Base-by-base conservation (phyloP, 176 grass and related monocot genomes). In the Coix lacrymajobi region DNA sequence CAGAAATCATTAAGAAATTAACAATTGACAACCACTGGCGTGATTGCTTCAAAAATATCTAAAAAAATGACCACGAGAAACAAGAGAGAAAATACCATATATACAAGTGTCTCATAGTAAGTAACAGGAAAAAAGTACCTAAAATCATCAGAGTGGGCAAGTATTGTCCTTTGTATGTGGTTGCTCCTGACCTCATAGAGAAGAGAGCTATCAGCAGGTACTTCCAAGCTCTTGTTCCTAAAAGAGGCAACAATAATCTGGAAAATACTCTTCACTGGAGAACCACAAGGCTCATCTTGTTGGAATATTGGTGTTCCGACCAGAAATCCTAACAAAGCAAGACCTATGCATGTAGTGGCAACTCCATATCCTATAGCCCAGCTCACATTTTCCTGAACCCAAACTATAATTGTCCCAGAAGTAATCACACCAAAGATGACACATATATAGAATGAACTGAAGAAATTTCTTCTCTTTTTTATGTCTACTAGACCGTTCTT, bases 331-430 rank as follows among this genome's bases (percentile, higher is more conserved):
- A 81, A 39, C 20, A 90, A 84, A 54, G 91, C 85, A 11, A 79
- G 44, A 71, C 69, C 64, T 64, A 89, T 79, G 48, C 78, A 88
- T 72, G 81, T 40, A 11, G 89, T 81, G 12, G 89, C 73, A 61
- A 91, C 75, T 48, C 86, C 86, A 79, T 81, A 94, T 79, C 92
- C 92, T 68, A 94, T 70, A 46, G 85, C 49, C 89, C 86, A 94
- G 52, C 71, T 88, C 45, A 91, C 78, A 75, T 91, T 94, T 86
- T 91, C 80, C 75, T 91, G 85, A 73, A 92, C 78, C 89, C 89
- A 91, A 1, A 90, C 85, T 78, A 88, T 75, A 34, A 87, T 73
- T 41, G 85, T 85, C n/a, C 87, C 85, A 75, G 87, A 91, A 75
- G 83, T 86, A 56, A 91, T 87, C 60, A 81, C 89, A 69, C 94